Conservation (phyloP, 2,329 filamentous ascomycete genomes). For the Aspergillus sp. region DNA sequence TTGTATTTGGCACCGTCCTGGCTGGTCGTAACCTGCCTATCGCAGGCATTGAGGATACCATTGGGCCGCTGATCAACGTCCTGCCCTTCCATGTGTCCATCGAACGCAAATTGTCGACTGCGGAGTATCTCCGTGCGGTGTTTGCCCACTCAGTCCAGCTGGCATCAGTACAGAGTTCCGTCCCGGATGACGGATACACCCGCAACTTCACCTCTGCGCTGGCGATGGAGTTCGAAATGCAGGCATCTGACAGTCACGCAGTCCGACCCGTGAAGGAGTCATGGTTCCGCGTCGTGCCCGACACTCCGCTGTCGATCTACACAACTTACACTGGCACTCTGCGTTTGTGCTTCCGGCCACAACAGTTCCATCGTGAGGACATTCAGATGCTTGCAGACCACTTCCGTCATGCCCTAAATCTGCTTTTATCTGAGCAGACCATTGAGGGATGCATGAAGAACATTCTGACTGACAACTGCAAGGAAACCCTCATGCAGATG, state of each 20-base stretch:
- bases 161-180: constrained; percentile 4
- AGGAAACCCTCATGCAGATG: neutral
- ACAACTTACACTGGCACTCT: neutral
- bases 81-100: constrained; percentile 28
- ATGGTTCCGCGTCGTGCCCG: neutral
- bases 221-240: constrained; percentile 8
- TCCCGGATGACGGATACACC: constrained; percentile 5
- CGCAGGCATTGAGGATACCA: constrained; percentile 21
- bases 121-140: neutral
- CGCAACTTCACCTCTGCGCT: constrained; percentile 5
- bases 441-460: too few species aligned
- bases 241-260: neutral
- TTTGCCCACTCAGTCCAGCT: neutral
- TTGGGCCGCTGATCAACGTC: constrained; percentile 41
- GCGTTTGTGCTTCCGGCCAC: neutral
- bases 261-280: neutral
- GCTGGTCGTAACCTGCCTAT: constrained; percentile 13
- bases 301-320: neutral
- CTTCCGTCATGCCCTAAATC: neutral
- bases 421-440: too few species aligned
- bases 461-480: too few species aligned
- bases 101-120: neutral
- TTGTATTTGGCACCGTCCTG: constrained; percentile 11
- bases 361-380: neutral
- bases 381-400: constrained; percentile 3